Base-by-base conservation (phyloP, 169 alveolate species). In the Cryptosporidium sp. region DNA sequence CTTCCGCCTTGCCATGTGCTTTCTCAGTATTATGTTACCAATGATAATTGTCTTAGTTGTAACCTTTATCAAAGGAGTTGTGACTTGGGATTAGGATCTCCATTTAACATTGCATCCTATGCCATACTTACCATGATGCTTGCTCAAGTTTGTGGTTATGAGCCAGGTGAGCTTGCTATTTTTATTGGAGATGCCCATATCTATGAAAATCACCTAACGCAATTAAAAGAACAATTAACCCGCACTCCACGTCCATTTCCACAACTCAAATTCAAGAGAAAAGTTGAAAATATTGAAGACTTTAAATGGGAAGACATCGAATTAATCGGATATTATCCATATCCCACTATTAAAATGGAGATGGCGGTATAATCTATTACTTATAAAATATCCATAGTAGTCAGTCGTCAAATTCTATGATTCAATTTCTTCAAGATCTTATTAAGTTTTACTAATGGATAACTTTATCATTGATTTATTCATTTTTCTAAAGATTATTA, bases 1-100 rank as follows among this genome's bases (percentile, higher is more conserved):
- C 94, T 98, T 56, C 99, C 99, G 5, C 99, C 99, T 10, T 98
- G 99, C 93, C 99, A 98, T 93, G 93, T 97, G 52, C 87, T 98
- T 85, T 95, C 97, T 84, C 99, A 98, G 92, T 98, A 98, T 91
- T 97, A 95, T 91, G 99, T 98, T 16, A 75, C 85, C 69, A 94
- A 95, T 48, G 97, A 97, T 42, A 96, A 95, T 62, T 75, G 73
- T 7, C 95, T 98, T 72, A 94, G 98, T 23, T 98, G 99, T 92
- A 86, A 95, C 92, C 93, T 98, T 98, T 98, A 97, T 91, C 99
- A 98, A 92, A 94, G 99, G 69, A 96, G 99, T 29, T 95, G 99
- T 91, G 99, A 98, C 91, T 94, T 98, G 95, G 99, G 99, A 33
- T 94, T 98, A 42, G 99, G 99, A 37, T 98, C 97, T 1, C 99